Percentiles rank a stretch among this genome's conserved stretches.
These are phyloP conservation scores for Dichotomocladium elegans DNA, from an alignment of 371 early-diverging fungal species.

Conservation along the genomic window DNA sequence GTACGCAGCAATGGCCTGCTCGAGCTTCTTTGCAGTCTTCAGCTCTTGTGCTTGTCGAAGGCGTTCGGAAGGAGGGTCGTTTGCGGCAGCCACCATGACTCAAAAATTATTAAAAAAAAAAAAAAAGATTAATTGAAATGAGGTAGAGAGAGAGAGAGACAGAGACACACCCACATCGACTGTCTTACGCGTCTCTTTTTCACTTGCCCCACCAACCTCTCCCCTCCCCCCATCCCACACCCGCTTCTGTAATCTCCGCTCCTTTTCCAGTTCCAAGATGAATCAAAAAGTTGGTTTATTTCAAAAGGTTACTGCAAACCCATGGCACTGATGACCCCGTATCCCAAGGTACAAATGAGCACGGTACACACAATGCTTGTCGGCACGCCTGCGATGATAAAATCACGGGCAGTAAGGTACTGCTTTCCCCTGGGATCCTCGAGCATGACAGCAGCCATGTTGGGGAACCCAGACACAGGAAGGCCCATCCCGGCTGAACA, in stretches of 20 bases:
- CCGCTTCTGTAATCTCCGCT: no score
- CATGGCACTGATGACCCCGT: slow-evolving; percentile 52
- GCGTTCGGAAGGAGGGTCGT: slow-evolving; percentile 18
- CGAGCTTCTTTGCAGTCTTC: slow-evolving; percentile 43
- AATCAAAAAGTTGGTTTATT: no score
- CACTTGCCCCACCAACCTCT: no score
- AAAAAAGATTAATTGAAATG: no score
- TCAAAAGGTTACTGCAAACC: slow-evolving; percentile 18
- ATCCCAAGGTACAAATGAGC: slow-evolving; percentile 69
- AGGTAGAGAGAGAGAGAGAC: no score
- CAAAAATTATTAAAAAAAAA: no score
- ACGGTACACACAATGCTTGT: slow-evolving; percentile 64
- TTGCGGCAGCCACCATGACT: slow-evolving; percentile 6
- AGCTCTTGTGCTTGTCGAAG: slow-evolving; percentile 50
- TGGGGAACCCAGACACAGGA: slow-evolving; percentile 59
- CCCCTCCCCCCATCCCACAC: no score
- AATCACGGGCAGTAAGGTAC: slow-evolving; percentile 78
- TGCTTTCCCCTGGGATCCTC: slow-evolving; percentile 87
- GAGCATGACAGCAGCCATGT: slow-evolving; percentile 91
- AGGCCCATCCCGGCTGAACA: slow-evolving; percentile 45
- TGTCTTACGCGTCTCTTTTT: neutral
- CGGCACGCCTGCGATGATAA: slow-evolving; percentile 77
- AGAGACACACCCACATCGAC: neutral
- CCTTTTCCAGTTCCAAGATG: no score
- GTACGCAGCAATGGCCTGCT: slow-evolving; percentile 52